Evolutionary conservation across 257 asterid species (phyloP), one percentile per base, ranked within the genome.

Genomic region (Rauvolfia tetraphylla): DNA sequence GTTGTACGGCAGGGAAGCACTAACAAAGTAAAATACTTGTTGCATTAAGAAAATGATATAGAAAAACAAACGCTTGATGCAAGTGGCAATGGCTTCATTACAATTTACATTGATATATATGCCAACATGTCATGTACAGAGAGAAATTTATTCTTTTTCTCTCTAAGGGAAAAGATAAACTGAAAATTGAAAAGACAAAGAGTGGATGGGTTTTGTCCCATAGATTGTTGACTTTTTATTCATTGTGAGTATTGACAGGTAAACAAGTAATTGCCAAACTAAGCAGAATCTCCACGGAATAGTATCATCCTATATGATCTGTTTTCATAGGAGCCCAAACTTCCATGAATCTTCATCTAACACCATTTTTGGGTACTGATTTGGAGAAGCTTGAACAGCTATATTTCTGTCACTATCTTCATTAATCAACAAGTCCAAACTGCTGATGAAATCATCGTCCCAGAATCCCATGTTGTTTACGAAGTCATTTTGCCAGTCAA

Each of bases 401-500:
- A 72, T 71, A 71, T 69, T 79, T 34, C 54, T 74, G 74, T 77
- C 79, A 44, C 48, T 68, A 53, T 76, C 83, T 59, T 68, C 74
- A 48, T 83, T 78, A 17, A 87, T 65, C 66, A 85, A 68, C 88
- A 79, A 77, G 78, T 89, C 92, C 88, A 88, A 72, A 58, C 81
- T 84, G 77, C 77, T 82, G 74, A 84, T 83, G 75, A 89, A 85
- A 53, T 87, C 91, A 77, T 89, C 92, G 57, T 82, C 92, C 97
- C 96, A 93, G 22, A 90, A 81, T 17, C 75, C 87, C 92, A 91
- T 79, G 61, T 75, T 78, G 65, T 79, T 85, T 18, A 77, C 76
- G 85, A 39, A 83, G 62, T 79, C 81, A 49, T 88, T 85, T 38
- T 75, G 80, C 83, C 86, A 78, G 20, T 86, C 90, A 31, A 89